A percentile compares a stretch with the other conserved stretches of the same genome.
Evolutionary conservation across 73 alveolate genomes (phyloP).

Genomic region (Paramecium sexaurelia): DNA sequence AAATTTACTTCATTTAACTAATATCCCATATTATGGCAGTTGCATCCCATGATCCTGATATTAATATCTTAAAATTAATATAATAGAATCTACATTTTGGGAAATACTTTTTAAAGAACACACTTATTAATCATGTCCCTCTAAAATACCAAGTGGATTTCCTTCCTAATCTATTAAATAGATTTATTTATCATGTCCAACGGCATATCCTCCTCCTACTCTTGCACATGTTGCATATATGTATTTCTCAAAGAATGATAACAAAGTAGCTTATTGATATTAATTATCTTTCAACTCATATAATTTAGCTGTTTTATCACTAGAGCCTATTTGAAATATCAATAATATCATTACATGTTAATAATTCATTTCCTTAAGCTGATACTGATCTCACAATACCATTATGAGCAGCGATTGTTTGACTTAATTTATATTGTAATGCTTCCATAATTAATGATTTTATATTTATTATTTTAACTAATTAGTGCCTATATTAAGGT

Average conservation of each 20-base stretch:
- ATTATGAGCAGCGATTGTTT: background rate
- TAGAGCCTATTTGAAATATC: background rate
- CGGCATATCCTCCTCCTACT: slow-evolving; percentile 75
- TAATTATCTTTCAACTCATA: slow-evolving; percentile 43
- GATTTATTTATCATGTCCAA: slow-evolving; percentile 91
- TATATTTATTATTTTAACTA: background rate
- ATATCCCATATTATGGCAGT: slow-evolving; percentile 98
- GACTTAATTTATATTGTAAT: background rate
- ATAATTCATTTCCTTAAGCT: background rate
- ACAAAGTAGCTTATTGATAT: slow-evolving; percentile 70
- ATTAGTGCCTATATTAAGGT: background rate
- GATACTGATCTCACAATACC: slow-evolving; percentile 12
- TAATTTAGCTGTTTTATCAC: slow-evolving; percentile 61
- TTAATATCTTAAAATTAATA: slow-evolving; percentile 60
- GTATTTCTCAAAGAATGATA: slow-evolving; percentile 80
- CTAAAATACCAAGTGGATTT: slow-evolving; percentile 85
- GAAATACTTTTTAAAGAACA: slow-evolving; percentile 64
- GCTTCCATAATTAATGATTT: background rate
- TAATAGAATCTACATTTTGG: background rate
- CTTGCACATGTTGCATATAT: slow-evolving; percentile 70
- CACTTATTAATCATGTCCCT: slow-evolving; percentile 92
- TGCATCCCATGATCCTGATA: slow-evolving; percentile 99
- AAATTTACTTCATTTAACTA: slow-evolving; percentile 75
- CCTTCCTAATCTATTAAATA: slow-evolving; percentile 87
- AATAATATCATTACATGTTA: background rate